Evolutionary conservation across 148 eudicot species (phyloP).

Genomic region (Rheum nobile): DNA sequence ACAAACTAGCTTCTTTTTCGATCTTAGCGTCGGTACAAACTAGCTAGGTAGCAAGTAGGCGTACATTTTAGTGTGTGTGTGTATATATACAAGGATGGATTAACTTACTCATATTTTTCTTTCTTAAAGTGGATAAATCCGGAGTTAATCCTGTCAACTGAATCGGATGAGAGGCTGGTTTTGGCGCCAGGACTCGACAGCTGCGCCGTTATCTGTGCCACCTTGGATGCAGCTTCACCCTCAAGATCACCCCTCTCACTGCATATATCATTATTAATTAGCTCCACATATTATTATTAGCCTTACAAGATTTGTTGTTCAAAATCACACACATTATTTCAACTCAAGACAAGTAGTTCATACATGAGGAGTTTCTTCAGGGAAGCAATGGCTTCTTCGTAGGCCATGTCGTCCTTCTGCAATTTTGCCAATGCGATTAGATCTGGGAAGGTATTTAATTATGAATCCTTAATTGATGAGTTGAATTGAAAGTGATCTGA

Average conservation of each 20-base stretch:
- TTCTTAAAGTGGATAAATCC: constrained; percentile 70
- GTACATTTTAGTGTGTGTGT: too few species aligned
- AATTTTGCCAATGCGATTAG: background rate
- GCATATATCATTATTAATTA: constrained; percentile 14
- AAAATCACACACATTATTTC: too few species aligned
- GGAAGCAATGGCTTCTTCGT: constrained; percentile 76
- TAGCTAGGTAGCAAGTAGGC: too few species aligned
- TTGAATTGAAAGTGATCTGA: background rate
- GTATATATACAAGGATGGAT: too few species aligned
- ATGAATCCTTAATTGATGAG: background rate
- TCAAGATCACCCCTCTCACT: constrained; percentile 77
- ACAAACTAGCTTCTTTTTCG: too few species aligned
- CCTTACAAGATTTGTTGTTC: too few species aligned
- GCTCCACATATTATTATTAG: too few species aligned
- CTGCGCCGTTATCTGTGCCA: constrained; percentile 59
- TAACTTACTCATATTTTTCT: constrained; percentile 72
- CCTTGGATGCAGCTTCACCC: constrained; percentile 57
- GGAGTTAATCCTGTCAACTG: constrained; percentile 50
- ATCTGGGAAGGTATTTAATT: background rate
- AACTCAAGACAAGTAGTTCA: background rate
- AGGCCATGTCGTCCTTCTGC: constrained; percentile 85
- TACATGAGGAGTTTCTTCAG: constrained; percentile 75
- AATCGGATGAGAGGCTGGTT: constrained; percentile 19
- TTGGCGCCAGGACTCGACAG: constrained; percentile 29
- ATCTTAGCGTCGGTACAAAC: too few species aligned